Percentiles rank a stretch among this genome's conserved stretches.
Conservation (phyloP, 768 basidiomycete species). For the Mycena pura region DNA sequence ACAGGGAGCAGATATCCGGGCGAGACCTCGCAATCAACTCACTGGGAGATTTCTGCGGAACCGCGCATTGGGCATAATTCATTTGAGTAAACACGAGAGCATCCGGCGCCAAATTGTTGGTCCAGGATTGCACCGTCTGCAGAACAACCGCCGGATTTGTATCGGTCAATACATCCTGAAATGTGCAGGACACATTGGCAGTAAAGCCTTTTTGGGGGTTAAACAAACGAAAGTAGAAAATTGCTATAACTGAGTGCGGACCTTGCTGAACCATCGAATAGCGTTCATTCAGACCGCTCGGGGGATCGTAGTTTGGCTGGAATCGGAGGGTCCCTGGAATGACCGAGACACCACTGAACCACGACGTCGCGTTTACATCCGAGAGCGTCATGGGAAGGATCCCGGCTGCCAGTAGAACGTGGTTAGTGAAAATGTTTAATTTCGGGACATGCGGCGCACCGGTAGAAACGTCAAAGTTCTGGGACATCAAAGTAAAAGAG, state of each 20-base stretch:
- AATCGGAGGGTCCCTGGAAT: not conserved
- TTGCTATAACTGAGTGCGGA: too few relatives aligned
- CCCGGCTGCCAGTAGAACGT: too few relatives aligned
- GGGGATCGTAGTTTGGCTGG: not conserved
- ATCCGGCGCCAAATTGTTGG: too few relatives aligned
- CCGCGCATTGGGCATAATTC: not conserved
- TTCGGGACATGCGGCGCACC: not conserved
- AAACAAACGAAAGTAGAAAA: too few relatives aligned
- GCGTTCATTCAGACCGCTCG: not conserved
- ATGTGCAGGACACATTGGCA: not conserved
- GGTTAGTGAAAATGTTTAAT: not conserved
- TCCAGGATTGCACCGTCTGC: not conserved
- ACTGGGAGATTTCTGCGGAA: not conserved
- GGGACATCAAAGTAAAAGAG: not conserved
- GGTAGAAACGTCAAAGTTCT: not conserved
- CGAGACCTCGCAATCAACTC: too few relatives aligned
- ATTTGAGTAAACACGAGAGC: not conserved
- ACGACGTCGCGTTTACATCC: not conserved
- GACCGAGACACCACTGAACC: not conserved
- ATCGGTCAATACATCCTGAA: not conserved
- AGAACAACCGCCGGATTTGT: not conserved
- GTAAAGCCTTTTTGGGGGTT: too few relatives aligned
- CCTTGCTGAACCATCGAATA: constrained; percentile 3
- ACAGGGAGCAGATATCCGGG: too few relatives aligned
- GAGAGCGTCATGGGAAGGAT: not conserved